Evolutionary conservation across 192 early-diverging fungal species (phyloP).

Genomic region (Glomus cerebriforme): DNA sequence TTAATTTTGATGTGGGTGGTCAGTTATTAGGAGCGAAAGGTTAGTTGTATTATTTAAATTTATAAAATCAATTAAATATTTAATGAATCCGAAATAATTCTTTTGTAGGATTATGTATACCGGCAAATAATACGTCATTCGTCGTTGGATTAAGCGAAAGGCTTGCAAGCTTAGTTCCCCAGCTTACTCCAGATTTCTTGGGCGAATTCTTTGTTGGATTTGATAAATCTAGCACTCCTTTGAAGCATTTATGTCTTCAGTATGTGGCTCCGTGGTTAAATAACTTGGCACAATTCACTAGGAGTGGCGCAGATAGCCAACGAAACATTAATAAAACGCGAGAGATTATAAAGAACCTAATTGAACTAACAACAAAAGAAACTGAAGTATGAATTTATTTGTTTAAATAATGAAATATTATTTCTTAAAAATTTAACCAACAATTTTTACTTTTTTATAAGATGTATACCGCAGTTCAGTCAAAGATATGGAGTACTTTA

Average conservation of each 20-base stretch:
- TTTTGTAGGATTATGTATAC: conserved; percentile 76
- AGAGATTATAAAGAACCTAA: conserved; percentile 76
- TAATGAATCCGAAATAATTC: neutral
- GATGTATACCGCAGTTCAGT: conserved; percentile 85
- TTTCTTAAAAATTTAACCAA: neutral
- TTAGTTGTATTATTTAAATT: neutral
- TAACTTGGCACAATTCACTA: conserved; percentile 69
- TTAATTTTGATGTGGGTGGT: conserved; percentile 82
- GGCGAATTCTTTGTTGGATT: conserved; percentile 84
- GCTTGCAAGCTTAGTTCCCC: conserved; percentile 71
- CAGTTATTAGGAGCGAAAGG: conserved; percentile 76
- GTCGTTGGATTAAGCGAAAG: conserved; percentile 80
- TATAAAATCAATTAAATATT: neutral
- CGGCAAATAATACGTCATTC: conserved; percentile 86
- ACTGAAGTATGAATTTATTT: conserved; percentile 50
- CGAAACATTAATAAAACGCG: conserved; percentile 62
- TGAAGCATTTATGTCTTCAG: conserved; percentile 81
- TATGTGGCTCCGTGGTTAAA: conserved; percentile 90
- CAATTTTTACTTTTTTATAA: conserved; percentile 35
- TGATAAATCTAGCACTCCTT: conserved; percentile 66
- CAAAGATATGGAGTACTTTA: conserved; percentile 81
- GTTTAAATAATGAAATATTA: conserved; percentile 10
- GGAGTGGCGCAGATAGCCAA: conserved; percentile 49
- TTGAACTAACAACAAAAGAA: conserved; percentile 83
- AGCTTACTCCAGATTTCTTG: conserved; percentile 89